A percentile compares a stretch with the other conserved stretches of the same genome.
Conservation (phyloP, 805 yeast species). For the Schizosaccharomyces japonicus region DNA sequence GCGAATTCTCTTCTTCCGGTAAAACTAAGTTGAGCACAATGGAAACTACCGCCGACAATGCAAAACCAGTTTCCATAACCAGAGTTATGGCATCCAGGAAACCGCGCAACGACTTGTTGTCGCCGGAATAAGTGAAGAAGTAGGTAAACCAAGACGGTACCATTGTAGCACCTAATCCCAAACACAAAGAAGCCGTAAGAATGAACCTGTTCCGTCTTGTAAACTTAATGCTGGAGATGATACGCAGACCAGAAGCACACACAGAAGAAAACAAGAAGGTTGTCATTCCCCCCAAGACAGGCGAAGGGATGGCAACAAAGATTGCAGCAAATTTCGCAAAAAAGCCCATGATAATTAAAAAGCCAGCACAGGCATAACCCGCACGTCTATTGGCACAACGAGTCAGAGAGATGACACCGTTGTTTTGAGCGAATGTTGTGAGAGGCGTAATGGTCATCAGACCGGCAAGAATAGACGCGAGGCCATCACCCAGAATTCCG, state of each 20-base stretch:
- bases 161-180: conserved; percentile 44
- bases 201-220: conserved; percentile 55
- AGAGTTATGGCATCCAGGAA: conserved; percentile 44
- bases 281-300: conserved; percentile 76
- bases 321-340: conserved; percentile 69
- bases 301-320: conserved; percentile 54
- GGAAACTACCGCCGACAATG: conserved; percentile 43
- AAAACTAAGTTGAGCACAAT: conserved; percentile 36
- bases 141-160: conserved; percentile 40
- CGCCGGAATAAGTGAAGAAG: conserved; percentile 45
- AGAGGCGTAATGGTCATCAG: conserved; percentile 69
- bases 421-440: conserved; percentile 84
- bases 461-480: conserved; percentile 55
- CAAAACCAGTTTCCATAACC: conserved; percentile 52
- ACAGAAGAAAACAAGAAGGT: conserved; percentile 54
- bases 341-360: conserved; percentile 64
- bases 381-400: conserved; percentile 70
- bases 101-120: conserved; percentile 31
- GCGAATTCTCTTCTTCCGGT: conserved; percentile 41
- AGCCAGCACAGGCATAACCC: conserved; percentile 63
- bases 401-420: conserved; percentile 80
- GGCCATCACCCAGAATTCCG: conserved; percentile 73
- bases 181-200: conserved; percentile 36
- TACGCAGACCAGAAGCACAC: conserved; percentile 48
- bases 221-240: conserved; percentile 30